phyloP scores from a whole-genome alignment of 2,329 filamentous ascomycete species.

The Penicillium aurantiogriseum region DNA sequence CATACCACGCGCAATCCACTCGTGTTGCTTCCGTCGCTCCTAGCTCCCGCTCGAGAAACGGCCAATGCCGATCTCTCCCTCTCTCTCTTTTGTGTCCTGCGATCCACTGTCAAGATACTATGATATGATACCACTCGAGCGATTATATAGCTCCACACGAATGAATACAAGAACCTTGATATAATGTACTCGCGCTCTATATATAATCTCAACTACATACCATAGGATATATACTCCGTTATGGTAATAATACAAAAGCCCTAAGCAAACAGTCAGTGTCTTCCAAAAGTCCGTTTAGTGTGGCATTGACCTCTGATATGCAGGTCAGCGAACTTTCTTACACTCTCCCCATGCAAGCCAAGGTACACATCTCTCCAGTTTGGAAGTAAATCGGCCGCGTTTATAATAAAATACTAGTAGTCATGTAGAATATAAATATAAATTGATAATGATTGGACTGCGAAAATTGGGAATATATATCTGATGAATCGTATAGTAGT shows the following conservation, averaged over 20 bases:
- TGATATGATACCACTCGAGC: slow-evolving; percentile 16
- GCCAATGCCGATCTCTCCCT: neutral
- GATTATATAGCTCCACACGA: slow-evolving; percentile 3
- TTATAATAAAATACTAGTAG: neutral
- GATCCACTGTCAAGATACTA: slow-evolving; percentile 7
- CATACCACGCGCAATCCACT: neutral
- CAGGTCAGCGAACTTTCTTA: neutral
- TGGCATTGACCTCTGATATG: neutral
- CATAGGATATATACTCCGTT: neutral
- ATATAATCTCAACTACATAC: neutral
- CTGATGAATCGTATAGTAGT: neutral
- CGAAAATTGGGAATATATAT: neutral
- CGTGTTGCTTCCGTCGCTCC: neutral
- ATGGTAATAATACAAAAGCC: neutral
- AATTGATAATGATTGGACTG: too few relatives aligned
- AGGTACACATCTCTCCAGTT: neutral
- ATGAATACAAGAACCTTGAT: neutral
- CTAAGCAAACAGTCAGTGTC: neutral
- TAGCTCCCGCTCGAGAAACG: neutral
- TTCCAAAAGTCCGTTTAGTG: neutral
- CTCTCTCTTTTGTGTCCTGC: neutral
- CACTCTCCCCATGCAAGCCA: neutral
- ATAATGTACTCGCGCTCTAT: neutral
- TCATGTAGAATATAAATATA: neutral
- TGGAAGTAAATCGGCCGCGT: neutral